A percentile compares a stretch with the other conserved stretches of the same genome.
Evolutionary conservation across 2,329 filamentous ascomycete species (phyloP).

Genomic region (Xylariales sp.): DNA sequence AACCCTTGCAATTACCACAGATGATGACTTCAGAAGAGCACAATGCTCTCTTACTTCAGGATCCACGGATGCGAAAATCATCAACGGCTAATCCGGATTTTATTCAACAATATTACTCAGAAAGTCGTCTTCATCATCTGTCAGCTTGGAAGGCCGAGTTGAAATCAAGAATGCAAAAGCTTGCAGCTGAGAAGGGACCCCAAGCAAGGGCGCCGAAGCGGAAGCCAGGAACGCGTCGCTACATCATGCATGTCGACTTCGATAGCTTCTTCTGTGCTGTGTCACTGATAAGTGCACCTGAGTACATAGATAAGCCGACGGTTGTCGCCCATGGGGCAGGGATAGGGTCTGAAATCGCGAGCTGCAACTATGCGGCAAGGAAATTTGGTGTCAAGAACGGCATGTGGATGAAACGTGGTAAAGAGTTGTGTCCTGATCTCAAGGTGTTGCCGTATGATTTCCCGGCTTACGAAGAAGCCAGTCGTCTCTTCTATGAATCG

Average conservation of each 20-base stretch:
- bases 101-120: conserved; percentile 88
- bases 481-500: conserved; percentile 78
- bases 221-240: conserved; percentile 62
- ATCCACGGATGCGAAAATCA: conserved; percentile 81
- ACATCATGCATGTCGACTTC: conserved; percentile 94
- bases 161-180: conserved; percentile 79
- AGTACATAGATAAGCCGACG: conserved; percentile 72
- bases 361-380: conserved; percentile 91
- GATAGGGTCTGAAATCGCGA: conserved; percentile 88
- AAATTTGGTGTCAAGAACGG: conserved; percentile 88
- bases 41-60: conserved; percentile 77
- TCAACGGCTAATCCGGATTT: conserved; percentile 93
- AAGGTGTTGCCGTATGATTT: conserved; percentile 96
- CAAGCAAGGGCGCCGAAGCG: conserved; percentile 42
- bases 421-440: conserved; percentile 76
- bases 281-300: conserved; percentile 71
- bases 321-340: conserved; percentile 87
- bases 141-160: conserved; percentile 96
- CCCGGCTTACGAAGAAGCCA: conserved; percentile 88
- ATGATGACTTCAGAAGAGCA: conserved; percentile 83
- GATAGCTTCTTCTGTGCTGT: conserved; percentile 98
- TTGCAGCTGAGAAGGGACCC: conserved; percentile 65
- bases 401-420: conserved; percentile 97
- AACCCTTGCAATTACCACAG: conserved; percentile 16
- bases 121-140: conserved; percentile 90